These are phyloP conservation scores for Pseudogymnoascus sp. DNA, from an alignment of 2,329 filamentous ascomycete genomes.

Conservation along the genomic window DNA sequence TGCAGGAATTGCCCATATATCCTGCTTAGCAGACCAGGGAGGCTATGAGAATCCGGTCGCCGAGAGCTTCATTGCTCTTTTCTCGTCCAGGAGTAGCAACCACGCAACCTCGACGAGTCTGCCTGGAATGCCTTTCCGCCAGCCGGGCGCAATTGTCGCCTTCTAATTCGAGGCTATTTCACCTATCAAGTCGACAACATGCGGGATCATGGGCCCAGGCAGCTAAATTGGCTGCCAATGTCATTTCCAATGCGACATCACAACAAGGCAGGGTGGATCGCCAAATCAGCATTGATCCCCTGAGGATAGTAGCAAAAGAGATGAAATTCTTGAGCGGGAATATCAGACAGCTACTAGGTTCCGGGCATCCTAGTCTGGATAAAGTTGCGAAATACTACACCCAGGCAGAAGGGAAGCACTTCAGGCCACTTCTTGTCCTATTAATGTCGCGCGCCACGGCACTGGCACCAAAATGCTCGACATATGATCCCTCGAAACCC, in stretches of 20 bases:
- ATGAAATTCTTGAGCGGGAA: conserved; percentile 94
- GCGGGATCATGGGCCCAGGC: conserved; percentile 71
- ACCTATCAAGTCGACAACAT: conserved; percentile 37
- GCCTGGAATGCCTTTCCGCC: conserved; percentile 32
- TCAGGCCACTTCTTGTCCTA: conserved; percentile 87
- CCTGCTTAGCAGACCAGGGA: conserved; percentile 15
- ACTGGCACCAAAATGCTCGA: conserved; percentile 58
- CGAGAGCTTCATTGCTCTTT: conserved; percentile 42
- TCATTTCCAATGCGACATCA: conserved; percentile 59
- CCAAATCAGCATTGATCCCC: conserved; percentile 74
- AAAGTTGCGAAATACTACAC: conserved; percentile 98
- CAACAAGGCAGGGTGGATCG: conserved; percentile 68
- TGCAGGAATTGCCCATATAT: conserved; percentile 6
- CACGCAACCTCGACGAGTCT: conserved; percentile 32
- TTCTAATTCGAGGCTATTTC: conserved; percentile 21
- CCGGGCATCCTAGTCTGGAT: conserved; percentile 88
- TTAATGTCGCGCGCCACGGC: conserved; percentile 93
- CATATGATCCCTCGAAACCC: conserved; percentile 30
- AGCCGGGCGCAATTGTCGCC: conserved; percentile 12
- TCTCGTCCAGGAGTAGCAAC: conserved; percentile 30
- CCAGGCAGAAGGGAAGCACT: conserved; percentile 91
- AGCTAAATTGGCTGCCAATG: conserved; percentile 61
- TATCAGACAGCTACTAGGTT: conserved; percentile 85
- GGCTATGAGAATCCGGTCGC: conserved; percentile 47
- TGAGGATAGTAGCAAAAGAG: conserved; percentile 87